A percentile compares a stretch with the other conserved stretches of the same genome.
phyloP scores from a whole-genome alignment of 148 eudicot species.

The Chenopodium formosanum region DNA sequence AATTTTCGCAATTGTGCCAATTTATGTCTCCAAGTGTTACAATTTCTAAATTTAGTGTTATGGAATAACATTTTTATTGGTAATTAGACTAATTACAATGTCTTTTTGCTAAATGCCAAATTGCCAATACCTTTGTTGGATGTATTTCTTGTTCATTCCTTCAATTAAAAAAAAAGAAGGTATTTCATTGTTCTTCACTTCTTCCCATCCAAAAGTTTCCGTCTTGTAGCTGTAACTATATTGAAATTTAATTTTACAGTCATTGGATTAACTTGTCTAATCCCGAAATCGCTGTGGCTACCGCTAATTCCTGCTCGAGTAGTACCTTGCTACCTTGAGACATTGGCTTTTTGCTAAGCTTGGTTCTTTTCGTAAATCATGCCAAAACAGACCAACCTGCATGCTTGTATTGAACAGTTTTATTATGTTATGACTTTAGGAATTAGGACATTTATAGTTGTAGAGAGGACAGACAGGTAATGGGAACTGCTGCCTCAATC shows the following conservation, averaged over 20 bases:
- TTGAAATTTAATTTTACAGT: neutral
- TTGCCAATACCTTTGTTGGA: neutral
- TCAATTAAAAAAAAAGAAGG: no score
- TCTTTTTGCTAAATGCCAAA: neutral
- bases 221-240: no score
- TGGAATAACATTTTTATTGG: neutral
- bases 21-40: neutral
- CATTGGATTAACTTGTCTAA: neutral
- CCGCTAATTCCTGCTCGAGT: neutral
- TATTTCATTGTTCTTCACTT: no score
- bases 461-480: neutral
- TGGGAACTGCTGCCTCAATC: neutral
- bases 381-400: neutral
- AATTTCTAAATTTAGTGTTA: neutral
- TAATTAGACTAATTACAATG: no score
- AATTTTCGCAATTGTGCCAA: neutral
- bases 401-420: neutral
- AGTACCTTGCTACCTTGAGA: neutral
- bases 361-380: neutral
- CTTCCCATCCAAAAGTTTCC: no score
- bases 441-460: neutral
- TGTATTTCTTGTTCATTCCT: neutral
- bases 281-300: neutral
- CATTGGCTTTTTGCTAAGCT: neutral
- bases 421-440: neutral